Percentiles rank a stretch among this genome's conserved stretches.
These are phyloP conservation scores for Phlyctochytrium planicorne DNA, from an alignment of 192 early-diverging fungal genomes.

Conservation along the genomic window DNA sequence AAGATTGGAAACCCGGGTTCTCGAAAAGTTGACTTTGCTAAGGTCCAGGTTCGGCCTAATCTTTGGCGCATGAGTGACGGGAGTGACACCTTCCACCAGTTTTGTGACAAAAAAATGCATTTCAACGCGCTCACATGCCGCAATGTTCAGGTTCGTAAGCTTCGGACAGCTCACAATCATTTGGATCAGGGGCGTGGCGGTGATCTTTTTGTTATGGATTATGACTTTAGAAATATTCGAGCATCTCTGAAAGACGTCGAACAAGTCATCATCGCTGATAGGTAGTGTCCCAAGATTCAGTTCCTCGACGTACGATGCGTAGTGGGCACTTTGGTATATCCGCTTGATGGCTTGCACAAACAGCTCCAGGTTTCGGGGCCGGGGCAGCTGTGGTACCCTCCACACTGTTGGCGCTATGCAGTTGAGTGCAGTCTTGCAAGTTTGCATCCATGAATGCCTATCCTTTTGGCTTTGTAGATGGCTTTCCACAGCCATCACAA, in stretches of 20 bases:
- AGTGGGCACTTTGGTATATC: background rate
- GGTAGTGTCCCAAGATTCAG: background rate
- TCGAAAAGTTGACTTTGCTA: background rate
- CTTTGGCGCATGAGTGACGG: too few relatives aligned
- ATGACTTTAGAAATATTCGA: background rate
- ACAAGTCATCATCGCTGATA: constrained; percentile 7
- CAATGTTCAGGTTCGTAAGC: background rate
- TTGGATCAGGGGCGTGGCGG: constrained; percentile 1
- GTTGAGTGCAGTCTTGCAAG: background rate
- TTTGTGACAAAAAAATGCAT: background rate
- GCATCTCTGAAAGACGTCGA: constrained; percentile 7
- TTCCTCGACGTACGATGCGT: background rate
- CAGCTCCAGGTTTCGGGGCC: background rate
- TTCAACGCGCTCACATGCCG: background rate
- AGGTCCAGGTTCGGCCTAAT: background rate
- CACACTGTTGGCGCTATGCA: background rate
- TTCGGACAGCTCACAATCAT: too few relatives aligned
- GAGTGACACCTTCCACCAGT: background rate
- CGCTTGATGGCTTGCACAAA: constrained; percentile 6
- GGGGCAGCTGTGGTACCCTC: background rate
- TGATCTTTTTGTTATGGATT: background rate
- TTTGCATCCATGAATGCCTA: background rate
- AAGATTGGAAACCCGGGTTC: constrained; percentile 6
- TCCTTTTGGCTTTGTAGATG: background rate
- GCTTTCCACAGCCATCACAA: background rate